Conservation (phyloP, 2,329 filamentous ascomycete genomes). For the Dissoconium aciculare region DNA sequence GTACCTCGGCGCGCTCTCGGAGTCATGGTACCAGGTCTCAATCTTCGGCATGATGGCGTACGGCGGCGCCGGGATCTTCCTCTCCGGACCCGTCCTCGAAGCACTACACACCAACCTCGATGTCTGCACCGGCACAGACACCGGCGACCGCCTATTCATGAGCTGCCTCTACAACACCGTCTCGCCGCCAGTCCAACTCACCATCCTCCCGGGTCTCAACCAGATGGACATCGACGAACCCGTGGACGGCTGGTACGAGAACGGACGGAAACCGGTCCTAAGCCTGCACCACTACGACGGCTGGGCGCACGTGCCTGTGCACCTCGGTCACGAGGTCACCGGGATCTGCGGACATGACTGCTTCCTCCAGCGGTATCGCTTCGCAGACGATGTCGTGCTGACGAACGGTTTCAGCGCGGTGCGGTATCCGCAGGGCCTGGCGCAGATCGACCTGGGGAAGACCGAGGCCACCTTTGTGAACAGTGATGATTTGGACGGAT, state of each 20-base stretch:
- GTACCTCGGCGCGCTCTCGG: constrained; percentile 9
- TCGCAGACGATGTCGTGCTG: constrained; percentile 6
- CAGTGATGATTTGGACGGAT: too few species aligned
- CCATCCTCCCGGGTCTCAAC: constrained; percentile 8
- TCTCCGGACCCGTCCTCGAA: constrained; percentile 7
- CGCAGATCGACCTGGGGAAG: constrained; percentile 3
- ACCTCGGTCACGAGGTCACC: constrained; percentile 5
- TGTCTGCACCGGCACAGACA: constrained; percentile 3
- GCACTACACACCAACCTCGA: constrained; percentile 5
- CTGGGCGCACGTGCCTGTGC: constrained; percentile 6
- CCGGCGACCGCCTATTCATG: constrained; percentile 5
- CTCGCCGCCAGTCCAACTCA: constrained; percentile 7
- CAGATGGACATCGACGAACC: constrained; percentile 9
- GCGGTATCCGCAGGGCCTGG: constrained; percentile 7
- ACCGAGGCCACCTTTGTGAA: constrained; percentile 7
- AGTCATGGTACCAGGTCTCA: constrained; percentile 4
- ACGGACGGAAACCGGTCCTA: constrained; percentile 3
- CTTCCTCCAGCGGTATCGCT: constrained; percentile 9
- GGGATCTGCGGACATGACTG: constrained; percentile 4
- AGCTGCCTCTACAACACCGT: constrained; percentile 6
- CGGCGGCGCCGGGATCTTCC: constrained; percentile 9
- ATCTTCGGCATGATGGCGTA: constrained; percentile 9
- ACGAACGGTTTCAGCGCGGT: constrained; percentile 10
- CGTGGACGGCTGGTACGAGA: constrained; percentile 8
- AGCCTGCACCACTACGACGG: constrained; percentile 9